Evolutionary conservation across 1,139 yeast genomes (phyloP).

Genomic region (Candida sanyaensis): DNA sequence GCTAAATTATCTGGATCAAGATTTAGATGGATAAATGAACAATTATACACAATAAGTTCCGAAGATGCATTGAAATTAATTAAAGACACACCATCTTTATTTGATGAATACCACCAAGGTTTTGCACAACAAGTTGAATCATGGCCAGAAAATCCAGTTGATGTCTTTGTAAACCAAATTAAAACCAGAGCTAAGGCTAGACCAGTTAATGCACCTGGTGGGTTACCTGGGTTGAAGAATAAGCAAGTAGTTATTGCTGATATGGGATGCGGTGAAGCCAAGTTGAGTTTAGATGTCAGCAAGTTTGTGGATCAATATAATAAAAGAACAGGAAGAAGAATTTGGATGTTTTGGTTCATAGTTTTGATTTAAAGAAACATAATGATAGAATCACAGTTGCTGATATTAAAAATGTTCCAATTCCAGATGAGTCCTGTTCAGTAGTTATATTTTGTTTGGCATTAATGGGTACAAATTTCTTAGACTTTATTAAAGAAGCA

Average conservation of each 20-base stretch:
- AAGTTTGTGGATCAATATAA: conserved; percentile 46
- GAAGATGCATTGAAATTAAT: conserved; percentile 74
- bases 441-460: conserved; percentile 91
- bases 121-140: conserved; percentile 91
- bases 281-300: conserved; percentile 66
- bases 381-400: conserved; percentile 93
- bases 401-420: conserved; percentile 88
- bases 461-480: conserved; percentile 94
- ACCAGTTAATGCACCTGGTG: conserved; percentile 92
- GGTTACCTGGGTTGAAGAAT: conserved; percentile 68
- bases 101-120: conserved; percentile 94
- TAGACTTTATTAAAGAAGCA: conserved; percentile 91
- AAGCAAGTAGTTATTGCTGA: conserved; percentile 80
- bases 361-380: conserved; percentile 86
- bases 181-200: conserved; percentile 56
- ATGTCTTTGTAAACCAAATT: conserved; percentile 77
- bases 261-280: conserved; percentile 99
- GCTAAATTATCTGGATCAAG: conserved; percentile 92
- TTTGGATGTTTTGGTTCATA: conserved; percentile 66
- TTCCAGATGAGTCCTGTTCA: conserved; percentile 74
- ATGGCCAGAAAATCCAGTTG: conserved; percentile 99
- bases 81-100: conserved; percentile 79
- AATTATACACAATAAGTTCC: conserved; percentile 82
- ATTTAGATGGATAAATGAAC: conserved; percentile 97
- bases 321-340: conserved; percentile 35